These are phyloP conservation scores for Bombardia bombarda DNA, from an alignment of 495 filamentous ascomycete genomes.

Conservation along the genomic window DNA sequence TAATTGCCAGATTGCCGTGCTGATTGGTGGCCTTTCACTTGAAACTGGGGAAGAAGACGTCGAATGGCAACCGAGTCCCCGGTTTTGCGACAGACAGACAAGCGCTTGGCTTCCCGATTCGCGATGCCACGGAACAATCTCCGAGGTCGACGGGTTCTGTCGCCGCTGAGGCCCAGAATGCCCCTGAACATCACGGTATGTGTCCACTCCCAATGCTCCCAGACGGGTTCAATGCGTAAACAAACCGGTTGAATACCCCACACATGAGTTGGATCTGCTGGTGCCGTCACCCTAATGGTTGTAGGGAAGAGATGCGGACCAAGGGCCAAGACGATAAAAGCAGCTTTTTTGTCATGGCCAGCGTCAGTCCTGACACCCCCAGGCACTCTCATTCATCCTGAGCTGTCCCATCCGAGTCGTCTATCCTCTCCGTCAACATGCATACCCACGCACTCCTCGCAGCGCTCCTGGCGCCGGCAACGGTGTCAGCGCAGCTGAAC, in stretches of 20 bases:
- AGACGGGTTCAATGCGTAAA: too few species aligned
- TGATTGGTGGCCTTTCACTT: not conserved
- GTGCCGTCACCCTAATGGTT: not conserved
- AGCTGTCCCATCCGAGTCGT: not conserved
- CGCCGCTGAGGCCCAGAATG: not conserved
- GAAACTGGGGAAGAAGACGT: not conserved
- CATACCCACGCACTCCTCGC: constrained; percentile 13
- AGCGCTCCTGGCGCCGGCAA: constrained; percentile 21
- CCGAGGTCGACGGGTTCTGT: constrained; percentile 15
- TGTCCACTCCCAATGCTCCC: too few species aligned
- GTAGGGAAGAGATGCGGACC: not conserved
- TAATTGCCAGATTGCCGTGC: constrained; percentile 1
- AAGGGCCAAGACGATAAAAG: not conserved
- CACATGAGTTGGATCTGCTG: too few species aligned
- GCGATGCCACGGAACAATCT: constrained; percentile 11
- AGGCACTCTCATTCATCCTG: not conserved
- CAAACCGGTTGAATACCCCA: too few species aligned
- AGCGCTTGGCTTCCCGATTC: constrained; percentile 14
- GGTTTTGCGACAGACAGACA: too few species aligned
- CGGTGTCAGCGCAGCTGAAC: constrained; percentile 34
- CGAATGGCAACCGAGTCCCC: constrained; percentile 3
- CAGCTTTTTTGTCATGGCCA: not conserved
- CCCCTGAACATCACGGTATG: too few species aligned
- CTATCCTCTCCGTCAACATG: constrained; percentile 11
- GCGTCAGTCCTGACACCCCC: not conserved